Evolutionary conservation across 768 basidiomycete genomes (phyloP).

Genomic region (Mycena pura): DNA sequence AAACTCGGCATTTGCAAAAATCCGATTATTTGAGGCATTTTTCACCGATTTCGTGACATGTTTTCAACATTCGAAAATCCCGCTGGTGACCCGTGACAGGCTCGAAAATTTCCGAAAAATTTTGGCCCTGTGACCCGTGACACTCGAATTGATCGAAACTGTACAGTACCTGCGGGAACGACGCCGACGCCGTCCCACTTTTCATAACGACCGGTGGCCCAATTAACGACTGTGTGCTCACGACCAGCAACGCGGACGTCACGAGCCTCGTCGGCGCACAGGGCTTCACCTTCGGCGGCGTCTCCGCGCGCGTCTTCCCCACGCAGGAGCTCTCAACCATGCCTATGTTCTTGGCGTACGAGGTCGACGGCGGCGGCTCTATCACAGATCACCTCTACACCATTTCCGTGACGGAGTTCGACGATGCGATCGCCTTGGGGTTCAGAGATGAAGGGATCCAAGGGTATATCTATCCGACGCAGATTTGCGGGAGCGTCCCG

Average conservation of each 20-base stretch:
- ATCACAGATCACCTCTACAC: not conserved
- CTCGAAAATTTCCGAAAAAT: too few species aligned
- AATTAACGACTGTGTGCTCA: not conserved
- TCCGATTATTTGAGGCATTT: too few species aligned
- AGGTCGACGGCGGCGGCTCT: not conserved
- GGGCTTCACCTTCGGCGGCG: not conserved
- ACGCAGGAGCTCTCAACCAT: constrained; percentile 2
- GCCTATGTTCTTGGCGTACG: not conserved
- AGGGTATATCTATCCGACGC: not conserved
- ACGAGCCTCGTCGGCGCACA: not conserved
- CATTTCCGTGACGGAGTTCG: not conserved
- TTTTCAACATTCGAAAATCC: too few species aligned
- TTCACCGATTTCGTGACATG: too few species aligned
- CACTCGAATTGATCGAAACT: too few species aligned
- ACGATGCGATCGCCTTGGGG: not conserved
- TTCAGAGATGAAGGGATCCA: not conserved
- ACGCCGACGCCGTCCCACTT: not conserved
- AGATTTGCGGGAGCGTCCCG: constrained; percentile 5
- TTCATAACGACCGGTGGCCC: not conserved
- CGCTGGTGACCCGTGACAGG: too few species aligned
- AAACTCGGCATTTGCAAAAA: too few species aligned
- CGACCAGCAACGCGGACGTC: not conserved
- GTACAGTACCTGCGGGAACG: constrained; percentile 5
- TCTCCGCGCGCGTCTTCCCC: constrained; percentile 1
- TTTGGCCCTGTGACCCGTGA: too few species aligned